Evolutionary conservation across 129 eudicot genomes (phyloP).

Genomic region (Flaveria sonorensis): DNA sequence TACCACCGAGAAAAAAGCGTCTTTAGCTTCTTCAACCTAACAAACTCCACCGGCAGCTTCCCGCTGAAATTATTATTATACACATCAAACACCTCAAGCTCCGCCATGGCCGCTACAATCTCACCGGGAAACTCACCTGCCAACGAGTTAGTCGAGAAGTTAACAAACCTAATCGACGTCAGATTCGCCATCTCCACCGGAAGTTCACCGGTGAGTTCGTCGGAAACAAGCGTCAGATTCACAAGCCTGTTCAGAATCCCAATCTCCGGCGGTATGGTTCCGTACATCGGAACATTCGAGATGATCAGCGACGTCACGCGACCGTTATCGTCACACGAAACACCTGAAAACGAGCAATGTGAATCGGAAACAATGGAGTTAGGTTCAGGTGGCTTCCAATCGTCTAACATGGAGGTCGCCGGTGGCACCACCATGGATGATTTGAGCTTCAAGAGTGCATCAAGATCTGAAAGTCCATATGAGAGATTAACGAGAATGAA

Average conservation of each 20-base stretch:
- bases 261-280: slow-evolving; percentile 61
- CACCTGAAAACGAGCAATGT: slow-evolving; percentile 81
- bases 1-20: slow-evolving; percentile 63
- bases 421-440: slow-evolving; percentile 49
- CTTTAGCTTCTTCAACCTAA: slow-evolving; percentile 31
- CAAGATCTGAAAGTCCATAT: slow-evolving; percentile 50
- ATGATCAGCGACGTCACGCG: slow-evolving; percentile 56
- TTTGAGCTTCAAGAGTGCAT: slow-evolving; percentile 61
- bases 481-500: slow-evolving; percentile 6
- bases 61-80: slow-evolving; percentile 79
- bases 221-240: slow-evolving; percentile 48
- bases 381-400: slow-evolving; percentile 44
- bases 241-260: slow-evolving; percentile 52
- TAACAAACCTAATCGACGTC: slow-evolving; percentile 40
- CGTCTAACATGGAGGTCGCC: slow-evolving; percentile 41
- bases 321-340: slow-evolving; percentile 50
- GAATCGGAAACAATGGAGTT: slow-evolving; percentile 23
- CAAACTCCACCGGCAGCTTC: slow-evolving; percentile 55
- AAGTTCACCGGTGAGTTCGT: slow-evolving; percentile 65
- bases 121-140: slow-evolving; percentile 56
- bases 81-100: slow-evolving; percentile 59
- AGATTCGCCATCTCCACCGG: slow-evolving; percentile 53
- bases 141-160: slow-evolving; percentile 56
- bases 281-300: slow-evolving; percentile 50
- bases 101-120: slow-evolving; percentile 32